phyloP scores from a whole-genome alignment of 768 basidiomycete species.

The Kwoniella bestiolae region DNA sequence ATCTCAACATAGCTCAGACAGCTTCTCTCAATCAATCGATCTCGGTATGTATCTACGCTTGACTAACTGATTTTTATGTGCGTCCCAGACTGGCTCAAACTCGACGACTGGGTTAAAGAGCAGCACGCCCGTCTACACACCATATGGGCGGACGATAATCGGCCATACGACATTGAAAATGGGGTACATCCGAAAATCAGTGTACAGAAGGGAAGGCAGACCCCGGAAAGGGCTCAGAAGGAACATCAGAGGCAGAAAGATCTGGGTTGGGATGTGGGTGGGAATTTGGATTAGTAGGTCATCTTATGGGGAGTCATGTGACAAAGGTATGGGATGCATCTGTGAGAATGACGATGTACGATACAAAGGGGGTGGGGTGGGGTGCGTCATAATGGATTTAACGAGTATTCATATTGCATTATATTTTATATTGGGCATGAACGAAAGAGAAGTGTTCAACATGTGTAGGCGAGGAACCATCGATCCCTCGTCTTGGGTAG shows the following conservation, averaged over 20 bases:
- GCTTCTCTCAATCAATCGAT: no score
- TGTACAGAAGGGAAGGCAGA: slow-evolving; percentile 48
- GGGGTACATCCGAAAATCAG: slow-evolving; percentile 48
- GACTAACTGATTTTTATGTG: not conserved
- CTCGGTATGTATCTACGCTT: no score
- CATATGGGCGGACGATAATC: slow-evolving; percentile 50
- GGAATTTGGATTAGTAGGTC: slow-evolving; percentile 36
- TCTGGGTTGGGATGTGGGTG: slow-evolving; percentile 56
- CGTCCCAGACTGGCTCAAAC: slow-evolving; percentile 55
- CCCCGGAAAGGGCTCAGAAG: slow-evolving; percentile 49
- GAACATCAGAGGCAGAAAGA: slow-evolving; percentile 57
- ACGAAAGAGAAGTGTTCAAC: no score
- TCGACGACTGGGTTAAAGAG: slow-evolving; percentile 55
- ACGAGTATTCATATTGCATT: no score
- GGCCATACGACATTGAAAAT: slow-evolving; percentile 49
- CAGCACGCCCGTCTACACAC: slow-evolving; percentile 45
- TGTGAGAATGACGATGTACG: no score
- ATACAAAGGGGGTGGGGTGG: no score
- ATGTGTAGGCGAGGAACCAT: no score
- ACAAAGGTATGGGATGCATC: no score
- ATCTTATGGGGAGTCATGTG: not conserved
- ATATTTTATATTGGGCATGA: no score
- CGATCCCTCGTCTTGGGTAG: no score
- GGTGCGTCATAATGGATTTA: no score
- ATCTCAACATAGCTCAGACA: not conserved